A percentile compares a stretch with the other conserved stretches of the same genome.
Conservation (phyloP, 257 asterid species). For the Rhazya stricta region DNA sequence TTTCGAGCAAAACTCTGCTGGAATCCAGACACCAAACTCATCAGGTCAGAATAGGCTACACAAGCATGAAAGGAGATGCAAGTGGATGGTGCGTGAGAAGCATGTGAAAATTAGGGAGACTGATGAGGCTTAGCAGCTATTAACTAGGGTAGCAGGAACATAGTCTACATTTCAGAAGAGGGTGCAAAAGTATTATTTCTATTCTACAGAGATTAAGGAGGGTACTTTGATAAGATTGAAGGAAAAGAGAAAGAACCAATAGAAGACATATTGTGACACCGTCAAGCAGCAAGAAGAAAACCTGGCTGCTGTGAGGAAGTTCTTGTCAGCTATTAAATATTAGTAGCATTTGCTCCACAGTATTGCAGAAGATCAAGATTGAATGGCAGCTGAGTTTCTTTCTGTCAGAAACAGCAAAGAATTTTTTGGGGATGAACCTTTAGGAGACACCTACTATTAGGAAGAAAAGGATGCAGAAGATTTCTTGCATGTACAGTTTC, state of each 20-base stretch:
- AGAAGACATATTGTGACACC: neutral
- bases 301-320: neutral
- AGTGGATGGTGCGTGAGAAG: neutral
- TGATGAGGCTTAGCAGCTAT: neutral
- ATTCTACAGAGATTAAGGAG: neutral
- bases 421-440: neutral
- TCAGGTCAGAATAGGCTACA: neutral
- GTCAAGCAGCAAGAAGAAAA: constrained; percentile 2
- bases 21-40: neutral
- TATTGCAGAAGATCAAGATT: neutral
- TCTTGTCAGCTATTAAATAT: neutral
- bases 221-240: neutral
- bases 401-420: neutral
- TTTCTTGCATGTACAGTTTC: neutral
- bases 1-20: neutral
- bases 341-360: neutral
- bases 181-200: neutral
- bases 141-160: neutral
- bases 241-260: neutral
- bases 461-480: neutral
- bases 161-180: neutral
- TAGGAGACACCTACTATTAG: neutral
- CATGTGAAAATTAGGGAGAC: neutral
- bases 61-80: neutral
- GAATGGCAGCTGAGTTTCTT: neutral